Conservation (phyloP, 164 flowering plant species). For the Vitis rupestris region DNA sequence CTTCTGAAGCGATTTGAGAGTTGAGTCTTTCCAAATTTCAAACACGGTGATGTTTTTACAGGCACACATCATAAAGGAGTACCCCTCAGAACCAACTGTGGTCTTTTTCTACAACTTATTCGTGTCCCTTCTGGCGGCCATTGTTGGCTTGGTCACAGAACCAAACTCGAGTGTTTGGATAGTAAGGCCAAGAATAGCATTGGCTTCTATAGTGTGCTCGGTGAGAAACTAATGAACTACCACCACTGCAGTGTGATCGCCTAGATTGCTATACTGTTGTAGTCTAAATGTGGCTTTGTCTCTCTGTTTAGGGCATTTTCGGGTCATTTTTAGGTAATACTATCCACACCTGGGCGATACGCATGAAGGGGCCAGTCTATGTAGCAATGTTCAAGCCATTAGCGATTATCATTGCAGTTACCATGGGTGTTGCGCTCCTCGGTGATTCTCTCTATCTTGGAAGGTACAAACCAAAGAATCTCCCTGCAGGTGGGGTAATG, state of each 20-base stretch:
- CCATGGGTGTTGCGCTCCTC: slow-evolving; percentile 14
- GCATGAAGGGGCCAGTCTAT: slow-evolving; percentile 22
- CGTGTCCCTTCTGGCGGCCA: slow-evolving; percentile 6
- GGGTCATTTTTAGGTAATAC: not conserved
- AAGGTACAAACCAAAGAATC: slow-evolving; percentile 7
- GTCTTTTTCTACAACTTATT: slow-evolving; percentile 8
- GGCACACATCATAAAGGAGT: slow-evolving; percentile 16
- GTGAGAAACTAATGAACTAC: slow-evolving; percentile 5
- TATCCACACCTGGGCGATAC: slow-evolving; percentile 17
- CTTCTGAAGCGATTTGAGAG: not conserved
- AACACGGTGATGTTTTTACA: not conserved
- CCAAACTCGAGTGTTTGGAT: slow-evolving; percentile 19
- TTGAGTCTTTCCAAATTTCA: not conserved
- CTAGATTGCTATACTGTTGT: not conserved
- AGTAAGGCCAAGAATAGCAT: slow-evolving; percentile 2
- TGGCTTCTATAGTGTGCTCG: slow-evolving; percentile 11
- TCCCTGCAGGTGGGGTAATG: too few relatives aligned
- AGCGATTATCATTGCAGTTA: slow-evolving; percentile 9
- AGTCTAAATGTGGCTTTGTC: not conserved
- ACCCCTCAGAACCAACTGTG: slow-evolving; percentile 14
- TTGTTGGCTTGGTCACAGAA: slow-evolving; percentile 11
- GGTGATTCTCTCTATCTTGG: slow-evolving; percentile 23
- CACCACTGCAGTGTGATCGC: not conserved
- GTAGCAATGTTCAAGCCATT: slow-evolving; percentile 18
- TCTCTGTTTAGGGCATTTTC: slow-evolving; percentile 10